These are phyloP conservation scores for Sicyos baderoa DNA, from an alignment of 306 rosid species.

Conservation along the genomic window DNA sequence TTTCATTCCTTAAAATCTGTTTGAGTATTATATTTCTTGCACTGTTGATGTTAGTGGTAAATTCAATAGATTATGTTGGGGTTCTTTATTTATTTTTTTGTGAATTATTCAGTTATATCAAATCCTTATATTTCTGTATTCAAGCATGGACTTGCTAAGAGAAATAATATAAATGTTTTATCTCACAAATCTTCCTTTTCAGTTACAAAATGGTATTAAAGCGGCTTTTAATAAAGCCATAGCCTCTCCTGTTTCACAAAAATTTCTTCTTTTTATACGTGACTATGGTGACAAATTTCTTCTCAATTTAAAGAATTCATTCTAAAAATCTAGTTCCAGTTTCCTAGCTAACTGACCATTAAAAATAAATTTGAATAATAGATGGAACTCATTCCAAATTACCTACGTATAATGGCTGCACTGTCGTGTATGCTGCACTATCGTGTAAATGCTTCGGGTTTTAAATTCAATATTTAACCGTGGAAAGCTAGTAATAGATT, in stretches of 20 bases:
- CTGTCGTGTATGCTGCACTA: too few relatives aligned
- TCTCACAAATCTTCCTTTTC: background rate
- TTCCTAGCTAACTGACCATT: too few relatives aligned
- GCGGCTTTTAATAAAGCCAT: too few relatives aligned
- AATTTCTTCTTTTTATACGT: background rate
- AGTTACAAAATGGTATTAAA: background rate
- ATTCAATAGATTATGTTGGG: background rate
- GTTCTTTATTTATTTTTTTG: background rate
- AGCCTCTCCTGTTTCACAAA: background rate
- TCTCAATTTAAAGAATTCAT: background rate
- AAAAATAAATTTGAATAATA: too few relatives aligned
- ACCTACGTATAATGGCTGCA: too few relatives aligned
- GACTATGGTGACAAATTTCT: background rate
- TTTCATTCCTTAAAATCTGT: background rate
- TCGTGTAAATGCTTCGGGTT: too few relatives aligned
- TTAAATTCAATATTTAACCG: too few relatives aligned
- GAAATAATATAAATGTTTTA: background rate
- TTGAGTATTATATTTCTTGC: conserved; percentile 6
- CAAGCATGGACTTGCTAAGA: background rate
- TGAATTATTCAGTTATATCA: background rate
- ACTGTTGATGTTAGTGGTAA: background rate
- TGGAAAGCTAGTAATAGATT: too few relatives aligned
- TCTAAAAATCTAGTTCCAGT: background rate
- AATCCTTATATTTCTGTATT: background rate
- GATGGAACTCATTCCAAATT: too few relatives aligned